phyloP scores from a whole-genome alignment of 805 yeast species.

The Dipodascus albidus region DNA sequence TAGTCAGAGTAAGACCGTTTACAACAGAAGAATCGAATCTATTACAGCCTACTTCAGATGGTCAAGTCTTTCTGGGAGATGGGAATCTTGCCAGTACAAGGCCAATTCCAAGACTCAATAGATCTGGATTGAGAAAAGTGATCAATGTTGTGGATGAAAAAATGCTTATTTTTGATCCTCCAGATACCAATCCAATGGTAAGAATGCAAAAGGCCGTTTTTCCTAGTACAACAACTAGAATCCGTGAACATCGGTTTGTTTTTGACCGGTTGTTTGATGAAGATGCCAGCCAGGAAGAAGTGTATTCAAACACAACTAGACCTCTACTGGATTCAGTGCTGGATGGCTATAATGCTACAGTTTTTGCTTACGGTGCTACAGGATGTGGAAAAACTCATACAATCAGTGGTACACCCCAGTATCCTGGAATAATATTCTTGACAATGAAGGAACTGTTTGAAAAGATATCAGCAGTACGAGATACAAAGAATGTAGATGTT shows the following conservation, averaged over 20 bases:
- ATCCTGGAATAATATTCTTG: slow-evolving; percentile 71
- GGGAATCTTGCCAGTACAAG: slow-evolving; percentile 34
- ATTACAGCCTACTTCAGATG: slow-evolving; percentile 31
- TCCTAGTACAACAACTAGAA: slow-evolving; percentile 31
- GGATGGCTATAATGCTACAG: slow-evolving; percentile 83
- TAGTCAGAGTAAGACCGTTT: slow-evolving; percentile 71
- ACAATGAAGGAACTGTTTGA: slow-evolving; percentile 68
- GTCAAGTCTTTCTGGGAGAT: slow-evolving; percentile 38
- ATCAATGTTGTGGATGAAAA: slow-evolving; percentile 73
- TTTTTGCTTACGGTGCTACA: slow-evolving; percentile 91
- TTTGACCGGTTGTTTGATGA: slow-evolving; percentile 74
- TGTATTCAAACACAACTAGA: slow-evolving; percentile 52
- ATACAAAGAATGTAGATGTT: slow-evolving; percentile 46
- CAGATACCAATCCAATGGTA: slow-evolving; percentile 51
- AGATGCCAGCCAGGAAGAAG: slow-evolving; percentile 50
- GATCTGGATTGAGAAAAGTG: slow-evolving; percentile 49
- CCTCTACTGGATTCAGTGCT: slow-evolving; percentile 65
- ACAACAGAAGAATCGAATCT: slow-evolving; percentile 44
- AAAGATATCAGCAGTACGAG: slow-evolving; percentile 43
- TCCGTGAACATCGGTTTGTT: slow-evolving; percentile 66
- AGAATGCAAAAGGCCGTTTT: slow-evolving; percentile 34
- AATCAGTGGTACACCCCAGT: slow-evolving; percentile 58
- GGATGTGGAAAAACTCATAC: slow-evolving; percentile 98
- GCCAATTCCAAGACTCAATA: slow-evolving; percentile 12
- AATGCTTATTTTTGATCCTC: slow-evolving; percentile 82